Evolutionary conservation across 352 stramenopile genomes (phyloP), one percentile per base, ranked within the genome.

Genomic region (Globisporangium irregulare): DNA sequence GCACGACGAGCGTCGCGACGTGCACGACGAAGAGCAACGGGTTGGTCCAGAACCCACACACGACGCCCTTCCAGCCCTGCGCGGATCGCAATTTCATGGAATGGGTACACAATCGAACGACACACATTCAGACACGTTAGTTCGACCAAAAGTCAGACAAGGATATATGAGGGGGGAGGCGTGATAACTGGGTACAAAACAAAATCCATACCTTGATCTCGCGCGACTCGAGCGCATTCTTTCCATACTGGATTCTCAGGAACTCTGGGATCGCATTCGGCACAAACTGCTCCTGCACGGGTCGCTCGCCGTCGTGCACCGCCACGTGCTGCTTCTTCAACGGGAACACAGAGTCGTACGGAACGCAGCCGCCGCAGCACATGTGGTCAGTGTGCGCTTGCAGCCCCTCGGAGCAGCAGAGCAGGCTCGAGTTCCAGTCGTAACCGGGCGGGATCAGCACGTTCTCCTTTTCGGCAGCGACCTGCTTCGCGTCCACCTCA

Each of bases 61-160:
- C 82, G 20, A 93, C 68, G n/a, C 82, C 74, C 66, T 93, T 93
- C 85, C 85, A 93, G 25, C 85, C 85, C 84, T 93, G 66, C 24
- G 12, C 18, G 12, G 38, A 20, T 48, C 38, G 12, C 41, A 50
- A 50, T 50, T 66, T 8, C 20, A 27, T 8, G 29, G 8, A 48
- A 60, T 60, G 55, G 55, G 18, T 41, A 18, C 29, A 43, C 55
- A 60, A 43, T 14, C 10, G 7, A 27, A 60, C 50, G 22, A 32
- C n/a, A 20, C 50, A 56, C 5, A 50, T 6, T n/a, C 41, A 50
- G 41, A 15, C 41, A 32, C 27, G 3, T 60, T 20, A 60, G 27
- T 27, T 43, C 12, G 34, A 25, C 20, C 50, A n/a, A 60, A 12
- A 12, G 14, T 43, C 18, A 3, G 5, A 1, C 8, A 38, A 38